A percentile compares a stretch with the other conserved stretches of the same genome.
Conservation (phyloP, 257 asterid genomes). For the Linderniella brevidens region DNA sequence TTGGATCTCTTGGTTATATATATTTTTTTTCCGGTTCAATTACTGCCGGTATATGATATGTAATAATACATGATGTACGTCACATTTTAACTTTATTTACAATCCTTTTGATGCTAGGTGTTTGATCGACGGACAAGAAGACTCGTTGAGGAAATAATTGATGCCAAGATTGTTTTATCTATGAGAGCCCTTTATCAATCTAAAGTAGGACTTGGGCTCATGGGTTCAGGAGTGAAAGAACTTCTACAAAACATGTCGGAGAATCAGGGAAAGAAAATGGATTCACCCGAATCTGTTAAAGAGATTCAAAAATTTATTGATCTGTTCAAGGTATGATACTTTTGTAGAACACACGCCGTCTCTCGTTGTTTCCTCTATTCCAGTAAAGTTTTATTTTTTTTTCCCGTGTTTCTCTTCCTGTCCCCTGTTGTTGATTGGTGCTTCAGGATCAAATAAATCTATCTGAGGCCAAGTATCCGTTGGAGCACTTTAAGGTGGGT, state of each 20-base stretch:
- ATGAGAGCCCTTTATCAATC: constrained; percentile 96
- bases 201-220: constrained; percentile 76
- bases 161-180: constrained; percentile 77
- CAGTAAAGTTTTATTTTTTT: not conserved
- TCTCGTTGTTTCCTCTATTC: not conserved
- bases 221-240: constrained; percentile 81
- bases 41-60: no score
- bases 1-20: no score
- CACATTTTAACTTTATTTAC: no score
- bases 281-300: constrained; percentile 60
- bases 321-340: constrained; percentile 35
- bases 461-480: constrained; percentile 69
- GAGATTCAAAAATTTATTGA: constrained; percentile 62
- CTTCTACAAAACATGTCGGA: constrained; percentile 82
- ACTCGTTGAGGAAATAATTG: constrained; percentile 92
- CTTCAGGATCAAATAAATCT: constrained; percentile 82
- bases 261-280: constrained; percentile 95
- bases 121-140: constrained; percentile 79
- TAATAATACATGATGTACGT: no score
- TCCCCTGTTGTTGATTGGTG: constrained; percentile 13
- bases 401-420: not conserved
- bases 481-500: constrained; percentile 80
- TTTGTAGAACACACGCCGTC: not conserved
- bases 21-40: no score
- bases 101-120: constrained; percentile 42